Conservation (phyloP, 2,329 filamentous ascomycete species). For the Colletotrichum sp. region DNA sequence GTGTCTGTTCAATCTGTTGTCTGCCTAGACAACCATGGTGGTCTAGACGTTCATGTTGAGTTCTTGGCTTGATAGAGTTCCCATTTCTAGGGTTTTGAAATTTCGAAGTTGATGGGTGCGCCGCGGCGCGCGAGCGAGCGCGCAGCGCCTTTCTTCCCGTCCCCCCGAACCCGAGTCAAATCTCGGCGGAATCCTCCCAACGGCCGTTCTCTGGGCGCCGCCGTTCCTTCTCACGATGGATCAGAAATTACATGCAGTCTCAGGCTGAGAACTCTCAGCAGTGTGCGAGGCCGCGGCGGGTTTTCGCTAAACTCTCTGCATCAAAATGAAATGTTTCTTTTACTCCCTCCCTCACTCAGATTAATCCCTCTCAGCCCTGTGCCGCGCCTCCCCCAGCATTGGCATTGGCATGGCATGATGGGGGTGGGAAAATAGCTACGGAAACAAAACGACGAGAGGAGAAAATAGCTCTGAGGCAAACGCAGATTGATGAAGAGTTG, state of each 20-base stretch:
- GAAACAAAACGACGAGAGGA: not conserved
- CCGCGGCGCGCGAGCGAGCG: no score
- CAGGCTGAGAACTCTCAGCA: not conserved
- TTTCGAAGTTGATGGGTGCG: not conserved
- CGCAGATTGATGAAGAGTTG: not conserved
- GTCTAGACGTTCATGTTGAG: not conserved
- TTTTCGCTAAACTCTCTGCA: not conserved
- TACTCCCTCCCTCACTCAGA: not conserved
- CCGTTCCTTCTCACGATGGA: not conserved
- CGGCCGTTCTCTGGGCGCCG: not conserved
- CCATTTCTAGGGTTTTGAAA: not conserved
- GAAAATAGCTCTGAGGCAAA: not conserved
- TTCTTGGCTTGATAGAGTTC: slow-evolving; percentile 1
- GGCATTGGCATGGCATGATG: not conserved
- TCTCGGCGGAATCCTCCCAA: not conserved
- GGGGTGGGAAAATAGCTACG: not conserved
- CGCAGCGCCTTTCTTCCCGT: not conserved
- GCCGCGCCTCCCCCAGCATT: not conserved
- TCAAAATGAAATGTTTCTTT: not conserved
- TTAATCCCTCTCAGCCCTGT: not conserved
- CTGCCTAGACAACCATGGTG: not conserved
- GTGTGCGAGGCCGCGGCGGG: not conserved
- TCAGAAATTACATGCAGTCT: not conserved
- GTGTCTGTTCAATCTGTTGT: not conserved
- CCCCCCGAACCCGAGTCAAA: not conserved